Conservation (phyloP, 257 asterid genomes). For the Nicotiana attenuata region DNA sequence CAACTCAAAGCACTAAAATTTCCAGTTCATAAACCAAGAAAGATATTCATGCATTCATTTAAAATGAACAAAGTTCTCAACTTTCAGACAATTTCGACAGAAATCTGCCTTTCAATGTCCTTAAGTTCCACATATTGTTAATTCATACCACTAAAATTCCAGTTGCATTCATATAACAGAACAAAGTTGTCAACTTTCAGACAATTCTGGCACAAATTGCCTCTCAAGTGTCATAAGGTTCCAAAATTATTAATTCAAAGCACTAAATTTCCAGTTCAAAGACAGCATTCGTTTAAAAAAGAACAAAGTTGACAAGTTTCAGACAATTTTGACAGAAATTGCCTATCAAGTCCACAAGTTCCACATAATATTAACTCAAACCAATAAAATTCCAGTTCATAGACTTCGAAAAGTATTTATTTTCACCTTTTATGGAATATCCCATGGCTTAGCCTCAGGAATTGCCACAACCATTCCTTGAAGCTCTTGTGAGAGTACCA, state of each 20-base stretch:
- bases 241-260: background rate
- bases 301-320: background rate
- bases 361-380: background rate
- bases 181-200: background rate
- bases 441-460: constrained; percentile 54
- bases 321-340: background rate
- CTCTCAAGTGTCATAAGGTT: background rate
- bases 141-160: background rate
- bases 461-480: constrained; percentile 44
- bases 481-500: constrained; percentile 37
- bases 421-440: constrained; percentile 31
- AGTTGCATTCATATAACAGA: too few relatives aligned
- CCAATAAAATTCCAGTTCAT: background rate
- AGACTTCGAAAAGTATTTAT: constrained; percentile 7
- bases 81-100: too few relatives aligned
- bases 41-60: too few relatives aligned
- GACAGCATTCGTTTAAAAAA: background rate
- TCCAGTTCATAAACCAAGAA: too few relatives aligned
- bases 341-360: background rate
- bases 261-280: background rate
- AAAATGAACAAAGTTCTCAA: too few relatives aligned
- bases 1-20: background rate
- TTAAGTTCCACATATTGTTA: background rate
- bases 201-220: background rate
- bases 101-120: too few relatives aligned